Evolutionary conservation across 176 grass and related monocot genomes (phyloP).

Genomic region (Bothriochloa decipiens): DNA sequence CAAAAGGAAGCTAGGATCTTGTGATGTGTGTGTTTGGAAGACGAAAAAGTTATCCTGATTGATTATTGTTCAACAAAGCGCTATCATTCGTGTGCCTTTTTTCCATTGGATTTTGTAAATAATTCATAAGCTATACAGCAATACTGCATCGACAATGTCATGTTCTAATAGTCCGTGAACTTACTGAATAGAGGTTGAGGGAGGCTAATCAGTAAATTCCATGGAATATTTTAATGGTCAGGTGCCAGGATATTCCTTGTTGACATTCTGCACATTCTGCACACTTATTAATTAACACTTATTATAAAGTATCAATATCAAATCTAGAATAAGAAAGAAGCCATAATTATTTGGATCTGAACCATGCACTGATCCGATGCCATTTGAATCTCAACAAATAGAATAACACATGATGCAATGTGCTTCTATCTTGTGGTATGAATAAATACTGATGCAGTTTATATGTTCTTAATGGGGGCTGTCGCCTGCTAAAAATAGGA

Average conservation of each 20-base stretch:
- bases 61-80: neutral
- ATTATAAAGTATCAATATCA: neutral
- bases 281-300: neutral
- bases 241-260: neutral
- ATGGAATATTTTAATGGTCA: conserved; percentile 9
- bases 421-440: neutral
- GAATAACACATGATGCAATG: neutral
- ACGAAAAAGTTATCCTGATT: conserved; percentile 10
- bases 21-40: neutral
- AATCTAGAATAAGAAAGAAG: neutral
- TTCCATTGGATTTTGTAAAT: neutral
- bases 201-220: neutral
- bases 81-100: conserved; percentile 9
- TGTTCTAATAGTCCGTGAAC: neutral
- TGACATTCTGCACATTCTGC: conserved; percentile 2
- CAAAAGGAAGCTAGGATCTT: conserved; percentile 32
- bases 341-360: neutral
- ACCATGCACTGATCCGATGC: neutral
- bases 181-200: neutral
- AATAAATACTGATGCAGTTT: neutral
- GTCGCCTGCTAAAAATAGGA: neutral
- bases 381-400: neutral
- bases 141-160: neutral
- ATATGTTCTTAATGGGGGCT: neutral
- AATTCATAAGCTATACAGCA: neutral